These are phyloP conservation scores for Polyplosphaeria fusca DNA, from an alignment of 495 filamentous ascomycete genomes.

Conservation along the genomic window DNA sequence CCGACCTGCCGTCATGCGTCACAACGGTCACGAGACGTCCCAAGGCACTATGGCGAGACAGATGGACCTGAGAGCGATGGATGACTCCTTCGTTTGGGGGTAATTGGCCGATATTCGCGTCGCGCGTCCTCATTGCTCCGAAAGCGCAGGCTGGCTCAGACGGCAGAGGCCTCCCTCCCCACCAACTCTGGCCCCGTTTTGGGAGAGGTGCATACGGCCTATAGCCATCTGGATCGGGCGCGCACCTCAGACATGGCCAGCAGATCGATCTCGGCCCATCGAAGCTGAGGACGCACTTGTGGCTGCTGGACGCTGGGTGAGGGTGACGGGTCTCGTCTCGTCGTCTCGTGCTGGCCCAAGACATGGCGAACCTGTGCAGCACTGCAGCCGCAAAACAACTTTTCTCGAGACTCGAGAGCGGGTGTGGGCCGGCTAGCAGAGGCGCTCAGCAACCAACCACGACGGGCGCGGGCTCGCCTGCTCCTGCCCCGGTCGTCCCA, in stretches of 20 bases:
- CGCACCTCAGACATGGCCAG: neutral
- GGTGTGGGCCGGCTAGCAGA: slow-evolving; percentile 26
- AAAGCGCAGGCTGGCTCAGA: neutral
- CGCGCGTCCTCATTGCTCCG: slow-evolving; percentile 12
- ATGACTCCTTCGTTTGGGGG: neutral
- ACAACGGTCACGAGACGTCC: no score
- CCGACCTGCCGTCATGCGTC: no score
- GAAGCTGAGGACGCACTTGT: slow-evolving; percentile 12
- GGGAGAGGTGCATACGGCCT: slow-evolving; percentile 26
- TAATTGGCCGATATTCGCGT: slow-evolving; percentile 12
- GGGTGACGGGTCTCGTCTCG: no score
- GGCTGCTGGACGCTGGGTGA: no score
- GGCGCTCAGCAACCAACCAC: slow-evolving; percentile 18
- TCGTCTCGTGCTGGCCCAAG: no score
- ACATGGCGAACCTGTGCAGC: no score
- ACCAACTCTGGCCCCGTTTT: slow-evolving; percentile 24
- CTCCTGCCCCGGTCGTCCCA: slow-evolving; percentile 20
- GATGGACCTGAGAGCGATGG: no score
- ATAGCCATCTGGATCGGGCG: neutral
- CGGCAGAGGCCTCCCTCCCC: slow-evolving; percentile 11
- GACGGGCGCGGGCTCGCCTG: slow-evolving; percentile 5
- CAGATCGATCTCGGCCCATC: neutral
- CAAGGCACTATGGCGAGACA: no score
- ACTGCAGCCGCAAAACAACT: no score
- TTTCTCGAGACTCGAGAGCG: no score